A percentile compares a stretch with the other conserved stretches of the same genome.
phyloP scores from a whole-genome alignment of 371 early-diverging fungal species.

The Lichtheimia hyalospora region DNA sequence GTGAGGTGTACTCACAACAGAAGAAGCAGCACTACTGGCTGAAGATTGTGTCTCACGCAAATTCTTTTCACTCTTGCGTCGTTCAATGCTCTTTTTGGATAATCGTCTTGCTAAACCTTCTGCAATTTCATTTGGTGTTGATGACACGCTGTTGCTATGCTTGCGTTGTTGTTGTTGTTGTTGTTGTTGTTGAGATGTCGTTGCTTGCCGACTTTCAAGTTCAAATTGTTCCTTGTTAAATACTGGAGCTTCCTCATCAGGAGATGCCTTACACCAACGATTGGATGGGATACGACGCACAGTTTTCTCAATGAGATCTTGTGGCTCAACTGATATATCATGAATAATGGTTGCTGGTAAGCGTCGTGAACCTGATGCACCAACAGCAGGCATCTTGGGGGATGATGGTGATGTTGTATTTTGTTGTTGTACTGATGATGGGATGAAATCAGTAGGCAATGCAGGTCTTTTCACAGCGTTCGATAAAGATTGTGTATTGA shows the following conservation, averaged over 20 bases:
- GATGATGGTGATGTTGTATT: neutral
- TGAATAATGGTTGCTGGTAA: slow-evolving; percentile 19
- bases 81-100: slow-evolving; percentile 27
- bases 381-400: neutral
- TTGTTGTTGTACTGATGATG: neutral
- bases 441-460: slow-evolving; percentile 3
- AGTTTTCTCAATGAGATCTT: slow-evolving; percentile 23
- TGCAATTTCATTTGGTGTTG: neutral
- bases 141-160: neutral
- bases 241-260: slow-evolving; percentile 14
- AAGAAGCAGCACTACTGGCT: slow-evolving; percentile 6
- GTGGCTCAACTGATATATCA: slow-evolving; percentile 16
- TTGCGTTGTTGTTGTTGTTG: neutral
- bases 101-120: slow-evolving; percentile 21
- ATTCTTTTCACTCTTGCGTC: slow-evolving; percentile 25
- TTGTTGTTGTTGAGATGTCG: too few species aligned
- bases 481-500: neutral
- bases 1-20: slow-evolving; percentile 10
- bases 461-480: neutral
- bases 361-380: neutral
- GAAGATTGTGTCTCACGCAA: slow-evolving; percentile 11
- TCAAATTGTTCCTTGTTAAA: slow-evolving; percentile 1
- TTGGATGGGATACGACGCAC: slow-evolving; percentile 37
- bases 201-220: neutral
- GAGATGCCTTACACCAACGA: slow-evolving; percentile 32